Evolutionary conservation across 1,139 yeast genomes (phyloP).

Genomic region (Yamadazyma diospyri): DNA sequence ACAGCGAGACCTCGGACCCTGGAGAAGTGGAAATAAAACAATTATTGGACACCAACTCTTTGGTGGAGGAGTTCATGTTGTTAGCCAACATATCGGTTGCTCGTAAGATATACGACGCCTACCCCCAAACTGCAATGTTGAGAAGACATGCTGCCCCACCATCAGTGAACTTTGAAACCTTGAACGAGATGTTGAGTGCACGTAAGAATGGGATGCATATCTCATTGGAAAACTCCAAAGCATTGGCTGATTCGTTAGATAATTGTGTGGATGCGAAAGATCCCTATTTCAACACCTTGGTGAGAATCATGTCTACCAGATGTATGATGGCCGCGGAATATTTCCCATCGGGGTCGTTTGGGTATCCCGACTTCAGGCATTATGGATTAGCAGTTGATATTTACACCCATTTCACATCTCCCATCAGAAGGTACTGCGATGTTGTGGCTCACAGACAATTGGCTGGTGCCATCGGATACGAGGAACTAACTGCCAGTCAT

Average conservation of each 20-base stretch:
- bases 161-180: slow-evolving; percentile 80
- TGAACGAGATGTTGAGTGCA: slow-evolving; percentile 86
- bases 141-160: slow-evolving; percentile 98
- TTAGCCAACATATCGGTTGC: slow-evolving; percentile 97
- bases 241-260: slow-evolving; percentile 92
- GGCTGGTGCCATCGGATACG: slow-evolving; percentile 96
- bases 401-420: slow-evolving; percentile 97
- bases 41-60: slow-evolving; percentile 83
- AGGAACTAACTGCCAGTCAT: slow-evolving; percentile 73
- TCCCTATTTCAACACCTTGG: slow-evolving; percentile 87
- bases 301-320: slow-evolving; percentile 96
- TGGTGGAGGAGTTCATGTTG: slow-evolving; percentile 98
- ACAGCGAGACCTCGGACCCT: slow-evolving; percentile 95
- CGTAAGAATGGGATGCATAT: slow-evolving; percentile 72
- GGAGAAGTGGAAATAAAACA: slow-evolving; percentile 92
- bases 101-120: slow-evolving; percentile 82
- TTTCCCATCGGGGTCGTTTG: slow-evolving; percentile 88
- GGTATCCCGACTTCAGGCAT: slow-evolving; percentile 92
- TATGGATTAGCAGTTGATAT: slow-evolving; percentile 97
- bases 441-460: slow-evolving; percentile 95
- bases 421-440: slow-evolving; percentile 97
- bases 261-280: slow-evolving; percentile 78
- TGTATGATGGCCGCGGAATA: slow-evolving; percentile 99
- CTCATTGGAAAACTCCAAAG: slow-evolving; percentile 81
- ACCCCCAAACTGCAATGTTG: slow-evolving; percentile 97